These are phyloP conservation scores for Mucor circinelloides DNA, from an alignment of 371 early-diverging fungal genomes.

Conservation along the genomic window DNA sequence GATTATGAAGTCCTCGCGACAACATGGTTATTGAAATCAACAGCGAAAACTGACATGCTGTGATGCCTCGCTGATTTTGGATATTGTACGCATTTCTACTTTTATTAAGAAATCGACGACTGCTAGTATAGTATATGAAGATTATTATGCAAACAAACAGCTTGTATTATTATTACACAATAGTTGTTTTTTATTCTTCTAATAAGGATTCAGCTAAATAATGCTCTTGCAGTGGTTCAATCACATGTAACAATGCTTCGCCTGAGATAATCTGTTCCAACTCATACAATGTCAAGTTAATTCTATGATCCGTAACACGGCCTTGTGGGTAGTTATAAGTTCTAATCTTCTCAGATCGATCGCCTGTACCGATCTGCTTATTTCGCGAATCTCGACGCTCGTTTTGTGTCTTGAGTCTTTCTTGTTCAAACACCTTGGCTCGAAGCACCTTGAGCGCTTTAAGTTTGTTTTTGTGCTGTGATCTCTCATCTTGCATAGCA, in stretches of 20 bases:
- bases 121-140: too few relatives aligned
- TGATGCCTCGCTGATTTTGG: too few relatives aligned
- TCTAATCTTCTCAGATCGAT: slow-evolving; percentile 84
- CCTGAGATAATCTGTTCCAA: slow-evolving; percentile 72
- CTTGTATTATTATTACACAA: slow-evolving; percentile 16
- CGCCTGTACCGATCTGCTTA: slow-evolving; percentile 69
- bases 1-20: too few relatives aligned
- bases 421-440: slow-evolving; percentile 78
- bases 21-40: too few relatives aligned
- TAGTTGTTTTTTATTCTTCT: slow-evolving; percentile 18
- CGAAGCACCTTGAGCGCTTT: slow-evolving; percentile 85
- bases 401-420: slow-evolving; percentile 58
- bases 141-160: too few relatives aligned
- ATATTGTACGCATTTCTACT: too few relatives aligned
- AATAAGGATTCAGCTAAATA: slow-evolving; percentile 40
- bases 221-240: slow-evolving; percentile 57
- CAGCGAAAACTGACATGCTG: too few relatives aligned
- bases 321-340: slow-evolving; percentile 87
- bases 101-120: too few relatives aligned
- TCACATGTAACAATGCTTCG: slow-evolving; percentile 46
- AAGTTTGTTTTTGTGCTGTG: slow-evolving; percentile 89
- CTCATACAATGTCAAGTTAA: slow-evolving; percentile 75
- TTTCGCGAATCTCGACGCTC: slow-evolving; percentile 68
- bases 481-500: slow-evolving; percentile 89
- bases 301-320: slow-evolving; percentile 86